phyloP scores from a whole-genome alignment of 768 basidiomycete species.

The Mycena maculata region DNA sequence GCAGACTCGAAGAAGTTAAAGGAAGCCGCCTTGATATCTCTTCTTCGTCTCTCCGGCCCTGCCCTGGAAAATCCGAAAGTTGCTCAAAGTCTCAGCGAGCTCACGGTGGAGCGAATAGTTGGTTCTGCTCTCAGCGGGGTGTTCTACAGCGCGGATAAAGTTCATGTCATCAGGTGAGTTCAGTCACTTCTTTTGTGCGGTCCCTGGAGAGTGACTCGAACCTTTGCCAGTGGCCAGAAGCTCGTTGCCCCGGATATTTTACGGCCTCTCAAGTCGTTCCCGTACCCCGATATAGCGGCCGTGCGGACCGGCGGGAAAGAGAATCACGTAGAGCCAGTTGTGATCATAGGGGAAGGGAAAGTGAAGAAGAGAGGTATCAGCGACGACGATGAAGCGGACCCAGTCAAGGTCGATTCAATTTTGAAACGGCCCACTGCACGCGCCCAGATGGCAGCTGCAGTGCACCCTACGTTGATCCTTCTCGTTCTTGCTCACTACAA shows the following conservation, averaged over 20 bases:
- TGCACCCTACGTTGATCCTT: slow-evolving; percentile 18
- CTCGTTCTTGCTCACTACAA: slow-evolving; percentile 15
- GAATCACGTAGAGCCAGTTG: slow-evolving; percentile 1
- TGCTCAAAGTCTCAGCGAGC: slow-evolving; percentile 6
- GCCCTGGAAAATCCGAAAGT: no score
- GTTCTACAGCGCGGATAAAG: slow-evolving; percentile 1
- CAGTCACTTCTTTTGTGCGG: background rate
- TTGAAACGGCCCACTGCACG: background rate
- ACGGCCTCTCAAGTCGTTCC: background rate
- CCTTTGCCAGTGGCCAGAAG: background rate
- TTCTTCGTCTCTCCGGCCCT: background rate
- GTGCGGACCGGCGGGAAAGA: background rate
- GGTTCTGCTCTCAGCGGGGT: slow-evolving; percentile 14
- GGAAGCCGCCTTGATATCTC: background rate
- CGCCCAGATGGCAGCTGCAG: slow-evolving; percentile 20
- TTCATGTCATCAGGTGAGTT: background rate
- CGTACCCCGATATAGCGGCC: slow-evolving; percentile 6
- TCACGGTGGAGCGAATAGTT: slow-evolving; percentile 8
- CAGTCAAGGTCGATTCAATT: background rate
- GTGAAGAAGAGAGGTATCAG: background rate
- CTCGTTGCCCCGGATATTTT: background rate
- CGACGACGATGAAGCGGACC: background rate
- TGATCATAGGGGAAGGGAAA: slow-evolving; percentile 16
- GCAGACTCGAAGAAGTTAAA: background rate
- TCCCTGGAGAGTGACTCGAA: background rate